Base-by-base conservation (phyloP, 1,284 basidiomycete species). In the Cryptococcus hybrid region DNA sequence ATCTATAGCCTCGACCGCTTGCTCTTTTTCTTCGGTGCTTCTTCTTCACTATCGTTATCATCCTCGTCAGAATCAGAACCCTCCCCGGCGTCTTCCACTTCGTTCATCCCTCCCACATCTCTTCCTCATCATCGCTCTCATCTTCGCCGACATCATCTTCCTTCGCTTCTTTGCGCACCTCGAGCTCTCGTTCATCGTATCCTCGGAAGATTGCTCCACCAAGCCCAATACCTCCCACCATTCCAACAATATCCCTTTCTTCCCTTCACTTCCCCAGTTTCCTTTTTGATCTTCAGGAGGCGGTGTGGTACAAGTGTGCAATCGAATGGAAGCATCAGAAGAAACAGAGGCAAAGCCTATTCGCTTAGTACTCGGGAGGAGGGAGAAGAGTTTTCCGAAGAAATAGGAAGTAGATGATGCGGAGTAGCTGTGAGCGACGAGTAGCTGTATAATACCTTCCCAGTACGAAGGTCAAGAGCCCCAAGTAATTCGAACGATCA, bases 391-490 rank as follows among this genome's bases (percentile, higher is more conserved):
- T 24, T 43, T 43, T 39, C 13, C 34, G 42, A 24, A 8, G 70
- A 65, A 12, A 77, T 57, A 3, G 73, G 53, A 46, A 74, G 53
- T 46, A 78, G 63, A 45, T 66, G 65, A 45, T 70, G 63, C 0
- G 76, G 60, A 1, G 76, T 77, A 1, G 69, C 60, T 2, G 72
- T 72, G 13, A 71, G 63, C 9, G 63, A 58, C 1, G 73, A 86
- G 68, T 91, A 90, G 1, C 84, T 82, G 72, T 89, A 92, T 5
- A 84, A 73, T 7, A 87, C 76, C 48, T 82, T 79, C 0, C 92
- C 91, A 47, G 84, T 90, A 12, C 92, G 83, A 43, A 88, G 65
- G 72, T 94, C 92, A 4, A 93, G 58, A 0, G 88, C 82, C 53
- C 86, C 1, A 93, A 71, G 66, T 85, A 85, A 45, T 82, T 84